phyloP scores from a whole-genome alignment of 768 basidiomycete species.

The Cubamyces lactineus region DNA sequence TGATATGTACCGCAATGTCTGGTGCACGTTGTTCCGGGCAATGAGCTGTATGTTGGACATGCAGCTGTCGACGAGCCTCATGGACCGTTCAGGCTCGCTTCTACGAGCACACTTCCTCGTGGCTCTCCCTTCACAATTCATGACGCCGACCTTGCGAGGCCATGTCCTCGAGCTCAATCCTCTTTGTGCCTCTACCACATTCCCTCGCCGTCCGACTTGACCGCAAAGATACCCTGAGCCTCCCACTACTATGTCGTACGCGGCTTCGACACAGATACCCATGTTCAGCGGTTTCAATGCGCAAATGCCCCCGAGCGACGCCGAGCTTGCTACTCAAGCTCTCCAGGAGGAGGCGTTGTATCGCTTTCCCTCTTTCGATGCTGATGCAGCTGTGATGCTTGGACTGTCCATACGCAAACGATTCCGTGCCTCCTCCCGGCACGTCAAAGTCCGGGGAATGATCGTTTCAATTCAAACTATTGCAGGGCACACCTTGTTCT shows the following conservation, averaged over 20 bases:
- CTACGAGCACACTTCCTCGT: conserved; percentile 9
- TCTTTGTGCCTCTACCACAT: not conserved
- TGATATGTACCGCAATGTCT: not conserved
- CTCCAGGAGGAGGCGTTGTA: conserved; percentile 70
- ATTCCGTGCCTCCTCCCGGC: conserved; percentile 73
- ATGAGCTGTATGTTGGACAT: not conserved
- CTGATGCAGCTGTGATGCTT: conserved; percentile 79
- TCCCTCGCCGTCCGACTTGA: not conserved
- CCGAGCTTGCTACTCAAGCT: conserved; percentile 72
- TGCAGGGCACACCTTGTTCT: conserved; percentile 76
- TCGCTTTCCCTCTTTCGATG: conserved; percentile 74
- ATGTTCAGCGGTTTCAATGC: conserved; percentile 70
- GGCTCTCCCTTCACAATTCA: conserved; percentile 8
- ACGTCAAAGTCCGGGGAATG: conserved; percentile 77
- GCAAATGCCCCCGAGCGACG: conserved; percentile 64
- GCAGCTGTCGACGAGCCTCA: conserved; percentile 2
- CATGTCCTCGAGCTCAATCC: not conserved
- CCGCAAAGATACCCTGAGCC: conserved; percentile 1
- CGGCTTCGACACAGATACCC: conserved; percentile 20
- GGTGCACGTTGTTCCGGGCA: not conserved
- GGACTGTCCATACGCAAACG: conserved; percentile 81
- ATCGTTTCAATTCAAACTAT: conserved; percentile 81
- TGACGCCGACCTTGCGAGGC: not conserved
- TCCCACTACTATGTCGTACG: conserved; percentile 15
- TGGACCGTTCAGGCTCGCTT: not conserved